These are phyloP conservation scores for Collybiopsis luxurians DNA, from an alignment of 768 basidiomycete genomes.

Conservation along the genomic window DNA sequence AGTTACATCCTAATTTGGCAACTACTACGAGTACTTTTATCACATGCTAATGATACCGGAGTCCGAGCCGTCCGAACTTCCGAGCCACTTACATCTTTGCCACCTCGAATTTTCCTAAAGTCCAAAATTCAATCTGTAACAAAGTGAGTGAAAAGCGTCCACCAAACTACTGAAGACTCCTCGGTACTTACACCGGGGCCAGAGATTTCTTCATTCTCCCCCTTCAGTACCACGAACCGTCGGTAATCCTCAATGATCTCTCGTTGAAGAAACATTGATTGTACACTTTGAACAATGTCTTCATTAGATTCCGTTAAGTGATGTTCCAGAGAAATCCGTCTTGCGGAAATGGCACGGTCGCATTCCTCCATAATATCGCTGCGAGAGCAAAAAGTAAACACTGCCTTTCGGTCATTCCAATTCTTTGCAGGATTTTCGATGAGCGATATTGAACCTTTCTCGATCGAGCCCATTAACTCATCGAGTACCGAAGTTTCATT, in stretches of 20 bases:
- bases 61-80: background rate
- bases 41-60: constrained; percentile 11
- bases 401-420: no score
- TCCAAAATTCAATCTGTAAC: no score
- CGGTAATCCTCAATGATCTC: constrained; percentile 57
- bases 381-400: background rate
- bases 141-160: background rate
- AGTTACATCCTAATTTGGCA: background rate
- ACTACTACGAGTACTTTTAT: constrained; percentile 6
- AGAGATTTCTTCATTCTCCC: constrained; percentile 24
- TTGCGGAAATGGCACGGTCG: constrained; percentile 35
- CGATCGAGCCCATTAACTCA: background rate
- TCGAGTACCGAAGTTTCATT: background rate
- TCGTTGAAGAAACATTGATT: constrained; percentile 60
- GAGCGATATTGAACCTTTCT: background rate
- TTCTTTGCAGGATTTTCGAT: no score
- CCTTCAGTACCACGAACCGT: constrained; percentile 60
- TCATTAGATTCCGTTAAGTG: constrained; percentile 20
- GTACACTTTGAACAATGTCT: constrained; percentile 48
- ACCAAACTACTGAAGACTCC: background rate
- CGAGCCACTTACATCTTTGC: no score
- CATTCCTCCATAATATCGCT: constrained; percentile 18
- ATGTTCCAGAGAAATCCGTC: constrained; percentile 24
- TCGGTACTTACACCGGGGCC: constrained; percentile 47
- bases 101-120: no score